Conservation (phyloP, 768 basidiomycete species). For the Mycena chlorophos region DNA sequence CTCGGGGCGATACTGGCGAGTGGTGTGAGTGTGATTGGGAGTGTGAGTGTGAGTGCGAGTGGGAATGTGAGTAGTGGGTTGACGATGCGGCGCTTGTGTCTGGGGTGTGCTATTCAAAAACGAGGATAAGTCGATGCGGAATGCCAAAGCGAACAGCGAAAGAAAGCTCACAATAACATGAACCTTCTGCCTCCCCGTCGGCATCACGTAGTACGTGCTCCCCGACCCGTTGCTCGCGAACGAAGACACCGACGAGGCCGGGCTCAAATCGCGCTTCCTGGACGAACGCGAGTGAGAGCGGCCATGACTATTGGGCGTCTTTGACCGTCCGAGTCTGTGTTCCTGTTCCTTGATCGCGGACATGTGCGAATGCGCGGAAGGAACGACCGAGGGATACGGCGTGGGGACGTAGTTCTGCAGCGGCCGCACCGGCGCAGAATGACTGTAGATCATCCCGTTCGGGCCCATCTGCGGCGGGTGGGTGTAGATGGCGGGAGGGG, state of each 20-base stretch:
- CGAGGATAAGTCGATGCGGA: conserved; percentile 19
- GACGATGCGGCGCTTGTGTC: conserved; percentile 43
- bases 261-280: conserved; percentile 22
- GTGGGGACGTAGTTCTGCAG: conserved; percentile 40
- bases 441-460: conserved; percentile 67
- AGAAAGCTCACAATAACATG: conserved; percentile 64
- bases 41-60: conserved; percentile 51
- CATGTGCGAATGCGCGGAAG: conserved; percentile 33
- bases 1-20: conserved; percentile 12
- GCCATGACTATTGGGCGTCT: conserved; percentile 23
- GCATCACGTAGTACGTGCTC: conserved; percentile 75
- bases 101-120: conserved; percentile 33
- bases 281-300: conserved; percentile 31
- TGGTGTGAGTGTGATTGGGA: conserved; percentile 48
- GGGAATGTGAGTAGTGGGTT: conserved; percentile 57
- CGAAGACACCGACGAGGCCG: conserved; percentile 39
- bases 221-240: conserved; percentile 56
- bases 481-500: conserved; percentile 60
- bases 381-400: conserved; percentile 42
- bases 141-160: conserved; percentile 7
- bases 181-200: conserved; percentile 70
- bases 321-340: conserved; percentile 17
- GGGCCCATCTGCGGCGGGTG: conserved; percentile 53
- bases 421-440: conserved; percentile 56
- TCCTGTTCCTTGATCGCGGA: conserved; percentile 41